phyloP scores from a whole-genome alignment of 2,329 filamentous ascomycete species.

The Aspergillus calidoustus region DNA sequence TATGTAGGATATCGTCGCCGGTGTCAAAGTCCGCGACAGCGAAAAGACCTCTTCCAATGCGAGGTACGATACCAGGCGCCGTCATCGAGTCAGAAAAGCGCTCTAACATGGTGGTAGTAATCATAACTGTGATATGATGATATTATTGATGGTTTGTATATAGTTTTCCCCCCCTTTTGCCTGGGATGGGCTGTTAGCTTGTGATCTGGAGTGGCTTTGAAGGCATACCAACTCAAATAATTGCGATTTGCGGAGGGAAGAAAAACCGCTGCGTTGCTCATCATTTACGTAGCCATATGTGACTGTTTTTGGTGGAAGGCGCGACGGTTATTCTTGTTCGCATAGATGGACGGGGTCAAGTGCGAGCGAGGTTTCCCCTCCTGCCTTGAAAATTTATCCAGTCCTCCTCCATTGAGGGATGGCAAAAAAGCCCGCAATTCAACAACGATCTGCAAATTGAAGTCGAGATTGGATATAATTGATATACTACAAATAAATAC shows the following conservation, averaged over 20 bases:
- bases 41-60: constrained; percentile 60
- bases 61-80: constrained; percentile 29
- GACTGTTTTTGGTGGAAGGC: neutral
- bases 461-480: constrained; percentile 22
- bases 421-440: neutral
- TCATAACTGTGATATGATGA: neutral
- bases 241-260: neutral
- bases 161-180: neutral
- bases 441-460: neutral
- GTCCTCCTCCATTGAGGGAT: neutral
- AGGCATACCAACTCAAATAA: neutral
- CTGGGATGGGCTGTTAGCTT: neutral
- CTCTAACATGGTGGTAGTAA: neutral
- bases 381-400: neutral
- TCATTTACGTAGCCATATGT: neutral
- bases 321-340: neutral
- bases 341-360: neutral
- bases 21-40: constrained; percentile 52
- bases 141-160: neutral
- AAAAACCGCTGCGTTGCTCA: neutral
- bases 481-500: constrained; percentile 23
- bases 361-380: neutral
- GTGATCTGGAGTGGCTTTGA: neutral
- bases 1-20: constrained; percentile 54
- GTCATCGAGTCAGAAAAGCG: constrained; percentile 26